Conservation (phyloP, 108 stramenopile genomes). For the Chaetoceros tenuissimus region DNA sequence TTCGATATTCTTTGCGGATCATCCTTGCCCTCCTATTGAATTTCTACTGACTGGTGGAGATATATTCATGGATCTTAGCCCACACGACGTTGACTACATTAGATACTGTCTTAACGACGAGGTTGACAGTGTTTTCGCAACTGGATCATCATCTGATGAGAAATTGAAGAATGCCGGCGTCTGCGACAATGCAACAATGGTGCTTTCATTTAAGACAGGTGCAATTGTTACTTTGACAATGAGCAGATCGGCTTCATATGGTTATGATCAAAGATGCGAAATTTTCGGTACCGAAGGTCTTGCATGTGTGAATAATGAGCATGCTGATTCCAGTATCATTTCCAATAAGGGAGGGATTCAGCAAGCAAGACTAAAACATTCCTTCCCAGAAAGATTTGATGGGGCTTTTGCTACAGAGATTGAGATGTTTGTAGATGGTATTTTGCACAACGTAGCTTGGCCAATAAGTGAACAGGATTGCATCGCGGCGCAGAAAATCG, state of each 20-base stretch:
- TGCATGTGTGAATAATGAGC: slow-evolving; percentile 28
- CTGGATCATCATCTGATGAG: slow-evolving; percentile 35
- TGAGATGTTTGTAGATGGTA: slow-evolving; percentile 53
- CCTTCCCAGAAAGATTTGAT: slow-evolving; percentile 59
- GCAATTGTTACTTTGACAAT: slow-evolving; percentile 25
- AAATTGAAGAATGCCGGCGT: slow-evolving; percentile 38
- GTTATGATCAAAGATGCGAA: slow-evolving; percentile 76
- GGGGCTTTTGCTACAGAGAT: slow-evolving; percentile 53
- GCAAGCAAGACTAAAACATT: slow-evolving; percentile 33
- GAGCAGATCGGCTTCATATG: slow-evolving; percentile 46
- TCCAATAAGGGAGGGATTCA: slow-evolving; percentile 31
- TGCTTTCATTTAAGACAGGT: slow-evolving; percentile 39
- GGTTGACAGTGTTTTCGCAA: slow-evolving; percentile 43
- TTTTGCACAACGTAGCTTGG: slow-evolving; percentile 34
- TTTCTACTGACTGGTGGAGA: slow-evolving; percentile 61
- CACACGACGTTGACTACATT: slow-evolving; percentile 73
- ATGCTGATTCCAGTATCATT: slow-evolving; percentile 24
- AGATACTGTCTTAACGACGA: slow-evolving; percentile 37
- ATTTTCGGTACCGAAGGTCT: slow-evolving; percentile 43
- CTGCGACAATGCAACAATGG: slow-evolving; percentile 60
- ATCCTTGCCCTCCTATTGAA: slow-evolving; percentile 51
- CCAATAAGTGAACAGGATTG: slow-evolving; percentile 42
- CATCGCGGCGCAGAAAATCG: slow-evolving; percentile 47
- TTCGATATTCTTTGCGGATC: slow-evolving; percentile 57
- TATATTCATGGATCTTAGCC: slow-evolving; percentile 55